Percentiles rank a stretch among this genome's conserved stretches.
phyloP scores from a whole-genome alignment of 1,139 yeast genomes.

The Yamadazyma oceani region DNA sequence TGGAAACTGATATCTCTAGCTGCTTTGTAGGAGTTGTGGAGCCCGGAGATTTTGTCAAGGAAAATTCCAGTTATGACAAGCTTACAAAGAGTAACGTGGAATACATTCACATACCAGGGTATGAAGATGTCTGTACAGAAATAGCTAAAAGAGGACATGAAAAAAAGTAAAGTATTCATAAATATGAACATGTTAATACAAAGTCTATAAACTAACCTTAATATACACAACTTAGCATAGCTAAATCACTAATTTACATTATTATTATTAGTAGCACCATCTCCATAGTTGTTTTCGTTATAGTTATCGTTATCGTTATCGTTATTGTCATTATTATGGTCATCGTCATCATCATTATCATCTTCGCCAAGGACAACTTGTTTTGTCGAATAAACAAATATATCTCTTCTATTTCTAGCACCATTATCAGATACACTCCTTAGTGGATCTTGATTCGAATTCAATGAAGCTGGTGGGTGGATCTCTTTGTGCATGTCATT shows the following conservation, averaged over 20 bases:
- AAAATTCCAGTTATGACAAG: slow-evolving; percentile 63
- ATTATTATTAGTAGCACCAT: background rate
- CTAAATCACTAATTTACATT: background rate
- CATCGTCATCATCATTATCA: slow-evolving; percentile 15
- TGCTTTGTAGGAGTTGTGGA: slow-evolving; percentile 93
- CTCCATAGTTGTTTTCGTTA: background rate
- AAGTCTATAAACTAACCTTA: background rate
- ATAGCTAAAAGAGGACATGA: slow-evolving; percentile 81
- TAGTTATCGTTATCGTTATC: slow-evolving; percentile 17
- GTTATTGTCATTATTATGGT: slow-evolving; percentile 6
- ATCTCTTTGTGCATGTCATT: background rate
- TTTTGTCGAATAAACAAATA: slow-evolving; percentile 57
- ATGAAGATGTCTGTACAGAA: slow-evolving; percentile 65
- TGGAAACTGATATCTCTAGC: slow-evolving; percentile 56
- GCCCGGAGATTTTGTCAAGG: slow-evolving; percentile 82
- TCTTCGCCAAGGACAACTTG: slow-evolving; percentile 47
- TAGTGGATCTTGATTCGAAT: slow-evolving; percentile 1
- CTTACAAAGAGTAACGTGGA: slow-evolving; percentile 59
- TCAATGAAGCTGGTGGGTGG: background rate
- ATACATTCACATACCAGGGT: slow-evolving; percentile 82
- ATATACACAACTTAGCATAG: slow-evolving; percentile 1
- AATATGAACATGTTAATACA: background rate
- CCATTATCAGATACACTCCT: slow-evolving; percentile 3
- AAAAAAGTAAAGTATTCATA: slow-evolving; percentile 15
- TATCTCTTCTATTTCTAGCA: slow-evolving; percentile 35